Evolutionary conservation across 805 yeast genomes (phyloP).

Genomic region (Cyberlindnera galapagoensis): DNA sequence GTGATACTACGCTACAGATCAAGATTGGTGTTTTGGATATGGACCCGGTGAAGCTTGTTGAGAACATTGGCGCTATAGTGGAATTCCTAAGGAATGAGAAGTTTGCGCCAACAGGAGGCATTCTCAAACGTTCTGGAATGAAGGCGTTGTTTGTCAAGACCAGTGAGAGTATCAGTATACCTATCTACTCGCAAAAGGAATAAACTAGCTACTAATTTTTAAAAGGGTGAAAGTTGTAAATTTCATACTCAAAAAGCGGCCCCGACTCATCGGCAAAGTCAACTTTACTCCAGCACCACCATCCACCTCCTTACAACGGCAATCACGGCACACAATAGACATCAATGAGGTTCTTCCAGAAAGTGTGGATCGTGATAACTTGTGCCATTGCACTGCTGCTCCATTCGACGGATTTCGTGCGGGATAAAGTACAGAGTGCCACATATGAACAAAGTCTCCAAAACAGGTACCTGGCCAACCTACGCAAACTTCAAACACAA

Average conservation of each 20-base stretch:
- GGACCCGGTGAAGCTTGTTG: conserved; percentile 35
- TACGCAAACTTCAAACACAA: conserved; percentile 18
- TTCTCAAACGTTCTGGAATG: conserved; percentile 41
- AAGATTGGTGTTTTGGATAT: conserved; percentile 52
- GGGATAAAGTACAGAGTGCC: conserved; percentile 18
- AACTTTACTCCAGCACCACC: no score
- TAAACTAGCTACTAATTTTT: no score
- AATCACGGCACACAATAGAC: no score
- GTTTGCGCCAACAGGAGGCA: conserved; percentile 50
- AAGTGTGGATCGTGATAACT: conserved; percentile 22
- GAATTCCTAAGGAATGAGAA: conserved; percentile 39
- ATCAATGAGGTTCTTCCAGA: conserved; percentile 21
- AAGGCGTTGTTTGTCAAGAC: conserved; percentile 56
- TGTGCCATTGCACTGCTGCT: conserved; percentile 17
- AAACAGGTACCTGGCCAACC: conserved; percentile 4
- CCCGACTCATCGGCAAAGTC: no score
- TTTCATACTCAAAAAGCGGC: no score
- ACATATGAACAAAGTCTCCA: conserved; percentile 13
- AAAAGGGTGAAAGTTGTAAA: no score
- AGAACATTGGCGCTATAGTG: conserved; percentile 47
- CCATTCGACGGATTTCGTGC: conserved; percentile 16
- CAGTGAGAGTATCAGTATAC: conserved; percentile 59
- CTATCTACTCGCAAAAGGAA: conserved; percentile 33
- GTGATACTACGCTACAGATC: conserved; percentile 55
- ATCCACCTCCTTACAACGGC: no score